A percentile compares a stretch with the other conserved stretches of the same genome.
Evolutionary conservation across 2,329 filamentous ascomycete species (phyloP).

Genomic region (Pseudogymnoascus sp.): DNA sequence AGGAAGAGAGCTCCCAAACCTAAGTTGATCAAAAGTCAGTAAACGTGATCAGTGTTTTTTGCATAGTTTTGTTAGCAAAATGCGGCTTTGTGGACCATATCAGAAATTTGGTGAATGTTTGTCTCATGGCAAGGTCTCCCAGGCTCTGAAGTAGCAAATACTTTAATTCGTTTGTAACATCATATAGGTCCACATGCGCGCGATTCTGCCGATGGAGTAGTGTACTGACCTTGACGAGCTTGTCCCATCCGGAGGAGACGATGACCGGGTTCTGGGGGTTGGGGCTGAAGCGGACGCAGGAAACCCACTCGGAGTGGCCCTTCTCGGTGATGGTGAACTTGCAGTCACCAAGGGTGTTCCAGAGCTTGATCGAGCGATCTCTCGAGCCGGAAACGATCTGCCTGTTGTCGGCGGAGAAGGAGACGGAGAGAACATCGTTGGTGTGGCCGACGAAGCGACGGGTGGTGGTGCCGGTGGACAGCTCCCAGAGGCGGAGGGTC

Average conservation of each 20-base stretch:
- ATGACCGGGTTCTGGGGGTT: constrained; percentile 99
- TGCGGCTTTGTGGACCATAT: constrained; percentile 61
- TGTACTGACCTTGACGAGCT: constrained; percentile 94
- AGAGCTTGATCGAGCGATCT: constrained; percentile 99
- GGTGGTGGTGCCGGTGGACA: constrained; percentile 92
- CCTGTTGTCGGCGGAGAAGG: constrained; percentile 99
- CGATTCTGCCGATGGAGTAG: constrained; percentile 16
- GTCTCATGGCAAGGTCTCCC: constrained; percentile 83
- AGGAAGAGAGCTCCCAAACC: constrained; percentile 99
- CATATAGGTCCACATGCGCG: constrained; percentile 12
- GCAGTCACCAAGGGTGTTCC: constrained; percentile 99
- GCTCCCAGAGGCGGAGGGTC: constrained; percentile 99
- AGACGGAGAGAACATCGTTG: constrained; percentile 99
- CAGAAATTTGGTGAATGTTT: constrained; percentile 85
- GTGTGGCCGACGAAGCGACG: constrained; percentile 98
- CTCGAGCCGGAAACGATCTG: constrained; percentile 99
- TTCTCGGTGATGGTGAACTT: constrained; percentile 99
- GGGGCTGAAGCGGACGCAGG: constrained; percentile 98
- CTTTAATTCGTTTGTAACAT: constrained; percentile 62
- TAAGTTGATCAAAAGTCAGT: constrained; percentile 31
- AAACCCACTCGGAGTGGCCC: constrained; percentile 99
- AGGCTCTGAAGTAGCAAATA: constrained; percentile 99
- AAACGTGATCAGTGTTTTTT: constrained; percentile 15
- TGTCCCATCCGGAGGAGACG: constrained; percentile 97
- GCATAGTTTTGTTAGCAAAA: constrained; percentile 14